phyloP scores from a whole-genome alignment of 164 flowering plant species.

The Berberis vulgaris region DNA sequence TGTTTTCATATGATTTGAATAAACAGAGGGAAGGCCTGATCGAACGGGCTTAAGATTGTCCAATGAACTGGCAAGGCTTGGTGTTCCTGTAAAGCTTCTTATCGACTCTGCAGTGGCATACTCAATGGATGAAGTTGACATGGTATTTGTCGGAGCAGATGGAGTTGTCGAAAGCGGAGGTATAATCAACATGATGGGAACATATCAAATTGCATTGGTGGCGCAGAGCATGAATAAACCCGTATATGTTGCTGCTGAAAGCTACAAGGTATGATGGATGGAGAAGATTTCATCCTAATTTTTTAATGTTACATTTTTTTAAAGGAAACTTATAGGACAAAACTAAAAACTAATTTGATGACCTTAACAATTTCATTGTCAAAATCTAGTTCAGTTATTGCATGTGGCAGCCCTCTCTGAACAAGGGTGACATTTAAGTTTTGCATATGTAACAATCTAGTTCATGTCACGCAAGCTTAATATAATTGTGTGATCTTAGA shows the following conservation, averaged over 20 bases:
- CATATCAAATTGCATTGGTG: conserved; percentile 88
- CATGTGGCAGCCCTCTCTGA: too few relatives aligned
- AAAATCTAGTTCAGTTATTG: too few relatives aligned
- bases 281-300: too few relatives aligned
- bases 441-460: too few relatives aligned
- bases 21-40: conserved; percentile 93
- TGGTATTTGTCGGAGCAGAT: conserved; percentile 96
- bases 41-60: conserved; percentile 77
- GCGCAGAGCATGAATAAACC: conserved; percentile 96
- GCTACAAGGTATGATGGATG: conserved; percentile 59
- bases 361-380: too few relatives aligned
- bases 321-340: too few relatives aligned
- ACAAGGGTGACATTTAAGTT: too few relatives aligned
- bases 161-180: conserved; percentile 99
- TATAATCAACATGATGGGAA: conserved; percentile 96
- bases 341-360: too few relatives aligned
- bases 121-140: conserved; percentile 90
- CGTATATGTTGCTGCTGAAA: conserved; percentile 97
- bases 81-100: conserved; percentile 90
- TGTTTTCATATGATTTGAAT: conserved; percentile 10
- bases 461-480: too few relatives aligned
- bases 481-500: too few relatives aligned
- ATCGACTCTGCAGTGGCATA: conserved; percentile 97
- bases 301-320: too few relatives aligned
- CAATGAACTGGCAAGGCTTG: conserved; percentile 83